A percentile compares a stretch with the other conserved stretches of the same genome.
These are phyloP conservation scores for Picea sitchensis DNA, from an alignment of 75 land plant genomes.

Conservation along the genomic window DNA sequence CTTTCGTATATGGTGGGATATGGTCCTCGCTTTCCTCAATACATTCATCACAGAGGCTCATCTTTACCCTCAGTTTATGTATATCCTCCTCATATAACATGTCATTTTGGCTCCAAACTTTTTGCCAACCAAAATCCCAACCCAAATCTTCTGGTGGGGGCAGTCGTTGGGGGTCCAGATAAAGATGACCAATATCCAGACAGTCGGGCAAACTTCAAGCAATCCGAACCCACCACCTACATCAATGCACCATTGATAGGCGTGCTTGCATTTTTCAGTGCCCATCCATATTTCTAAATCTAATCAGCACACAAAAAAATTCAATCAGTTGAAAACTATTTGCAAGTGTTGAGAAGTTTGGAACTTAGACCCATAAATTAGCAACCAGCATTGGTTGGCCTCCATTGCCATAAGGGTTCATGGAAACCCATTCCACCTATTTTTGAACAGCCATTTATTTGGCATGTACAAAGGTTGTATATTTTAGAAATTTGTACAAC, in stretches of 20 bases:
- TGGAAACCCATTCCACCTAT: too few relatives aligned
- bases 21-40: conserved; percentile 42
- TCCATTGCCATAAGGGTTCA: too few relatives aligned
- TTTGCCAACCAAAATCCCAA: conserved; percentile 25
- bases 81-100: conserved; percentile 25
- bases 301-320: neutral
- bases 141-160: conserved; percentile 59
- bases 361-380: too few relatives aligned
- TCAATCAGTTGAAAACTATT: too few relatives aligned
- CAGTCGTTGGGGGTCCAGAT: conserved; percentile 69
- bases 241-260: conserved; percentile 91
- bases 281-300: neutral
- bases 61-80: conserved; percentile 35
- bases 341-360: too few relatives aligned
- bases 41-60: conserved; percentile 64
- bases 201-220: conserved; percentile 21
- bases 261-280: conserved; percentile 51
- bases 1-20: conserved; percentile 82
- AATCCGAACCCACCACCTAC: conserved; percentile 71
- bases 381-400: too few relatives aligned
- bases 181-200: conserved; percentile 47
- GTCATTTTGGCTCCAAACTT: conserved; percentile 35
- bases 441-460: too few relatives aligned
- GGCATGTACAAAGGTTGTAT: too few relatives aligned
- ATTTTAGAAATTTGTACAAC: too few relatives aligned